Evolutionary conservation across 805 yeast genomes (phyloP).

Genomic region (Kazachstania viticola): DNA sequence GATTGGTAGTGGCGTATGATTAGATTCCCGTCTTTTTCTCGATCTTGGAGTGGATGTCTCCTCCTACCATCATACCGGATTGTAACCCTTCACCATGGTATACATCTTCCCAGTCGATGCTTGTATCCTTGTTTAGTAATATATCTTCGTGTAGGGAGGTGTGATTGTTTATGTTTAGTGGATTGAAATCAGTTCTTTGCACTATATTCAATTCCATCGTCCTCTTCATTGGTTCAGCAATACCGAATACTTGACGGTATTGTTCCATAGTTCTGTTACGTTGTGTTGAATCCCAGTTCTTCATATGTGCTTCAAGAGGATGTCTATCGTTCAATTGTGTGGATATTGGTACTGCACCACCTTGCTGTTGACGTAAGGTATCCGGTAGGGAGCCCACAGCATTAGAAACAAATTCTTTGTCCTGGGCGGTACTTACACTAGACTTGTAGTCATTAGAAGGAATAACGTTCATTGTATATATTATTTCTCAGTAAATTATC

Average conservation of each 20-base stretch:
- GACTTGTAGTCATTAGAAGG: conserved; percentile 40
- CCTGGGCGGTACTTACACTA: conserved; percentile 39
- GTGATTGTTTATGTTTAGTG: conserved; percentile 35
- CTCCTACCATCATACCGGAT: conserved; percentile 31
- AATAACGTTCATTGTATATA: conserved; percentile 36
- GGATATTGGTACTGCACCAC: conserved; percentile 40
- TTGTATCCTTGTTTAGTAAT: conserved; percentile 60
- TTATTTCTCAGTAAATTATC: too few species aligned
- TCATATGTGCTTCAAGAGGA: conserved; percentile 69
- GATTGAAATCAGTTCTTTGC: conserved; percentile 56
- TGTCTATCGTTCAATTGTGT: conserved; percentile 67
- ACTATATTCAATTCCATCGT: conserved; percentile 80
- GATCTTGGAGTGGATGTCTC: conserved; percentile 63
- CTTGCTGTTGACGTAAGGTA: conserved; percentile 51
- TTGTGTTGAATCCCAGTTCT: conserved; percentile 73
- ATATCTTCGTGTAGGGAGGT: conserved; percentile 59
- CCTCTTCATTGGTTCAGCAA: conserved; percentile 87
- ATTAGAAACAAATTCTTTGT: conserved; percentile 41
- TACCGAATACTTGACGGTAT: conserved; percentile 75
- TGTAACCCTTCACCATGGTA: conserved; percentile 36
- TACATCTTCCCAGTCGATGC: conserved; percentile 89
- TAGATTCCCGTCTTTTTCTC: conserved; percentile 50
- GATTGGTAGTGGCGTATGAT: conserved; percentile 3
- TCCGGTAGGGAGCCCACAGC: conserved; percentile 66
- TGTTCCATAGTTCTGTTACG: conserved; percentile 59